Evolutionary conservation across 176 grass and related monocot genomes (phyloP).

Genomic region (Musa itinerans): DNA sequence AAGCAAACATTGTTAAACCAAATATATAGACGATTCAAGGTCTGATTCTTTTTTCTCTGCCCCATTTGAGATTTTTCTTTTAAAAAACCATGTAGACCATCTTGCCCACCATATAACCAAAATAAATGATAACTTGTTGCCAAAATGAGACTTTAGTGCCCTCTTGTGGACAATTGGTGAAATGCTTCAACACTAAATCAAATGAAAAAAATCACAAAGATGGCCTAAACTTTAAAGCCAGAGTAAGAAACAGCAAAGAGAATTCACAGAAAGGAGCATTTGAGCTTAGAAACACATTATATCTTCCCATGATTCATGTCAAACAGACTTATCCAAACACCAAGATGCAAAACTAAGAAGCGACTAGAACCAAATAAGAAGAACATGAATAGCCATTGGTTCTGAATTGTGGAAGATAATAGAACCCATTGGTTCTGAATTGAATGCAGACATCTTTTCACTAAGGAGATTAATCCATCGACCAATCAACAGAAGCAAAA

Average conservation of each 20-base stretch:
- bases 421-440: no score
- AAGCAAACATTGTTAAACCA: neutral
- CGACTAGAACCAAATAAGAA: no score
- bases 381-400: no score
- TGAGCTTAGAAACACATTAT: no score
- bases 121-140: neutral
- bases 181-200: neutral
- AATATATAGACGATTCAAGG: neutral
- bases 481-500: no score
- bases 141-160: constrained; percentile 1
- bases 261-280: neutral
- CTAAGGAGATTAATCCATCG: no score
- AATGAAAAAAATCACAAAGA: neutral
- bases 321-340: no score
- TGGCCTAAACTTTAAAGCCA: neutral
- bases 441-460: no score
- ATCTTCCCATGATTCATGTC: no score
- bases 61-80: neutral
- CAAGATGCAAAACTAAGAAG: no score
- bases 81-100: neutral
- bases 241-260: neutral
- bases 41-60: neutral
- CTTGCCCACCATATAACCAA: neutral
- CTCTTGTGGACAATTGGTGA: neutral
- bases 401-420: no score